Evolutionary conservation across 495 filamentous ascomycete species (phyloP).

Genomic region (Penicillium canescens): DNA sequence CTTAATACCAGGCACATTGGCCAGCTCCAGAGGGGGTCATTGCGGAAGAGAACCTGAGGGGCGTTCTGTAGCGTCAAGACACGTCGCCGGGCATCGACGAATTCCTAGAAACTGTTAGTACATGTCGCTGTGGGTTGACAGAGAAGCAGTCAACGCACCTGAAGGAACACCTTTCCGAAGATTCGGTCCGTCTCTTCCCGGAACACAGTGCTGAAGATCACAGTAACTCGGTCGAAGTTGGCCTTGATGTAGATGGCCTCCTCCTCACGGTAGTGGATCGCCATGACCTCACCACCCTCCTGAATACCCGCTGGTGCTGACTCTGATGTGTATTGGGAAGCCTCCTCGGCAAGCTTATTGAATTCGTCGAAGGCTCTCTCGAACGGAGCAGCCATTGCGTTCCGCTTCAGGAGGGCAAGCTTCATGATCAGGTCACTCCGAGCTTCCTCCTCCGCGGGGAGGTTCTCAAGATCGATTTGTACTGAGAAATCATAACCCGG

Average conservation of each 20-base stretch:
- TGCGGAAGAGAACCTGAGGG: slow-evolving; percentile 95
- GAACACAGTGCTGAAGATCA: slow-evolving; percentile 99
- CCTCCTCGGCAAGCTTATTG: slow-evolving; percentile 78
- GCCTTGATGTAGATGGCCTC: slow-evolving; percentile 99
- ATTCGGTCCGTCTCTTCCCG: slow-evolving; percentile 95
- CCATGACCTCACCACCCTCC: slow-evolving; percentile 91
- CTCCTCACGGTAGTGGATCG: slow-evolving; percentile 96
- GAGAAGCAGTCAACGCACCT: slow-evolving; percentile 35
- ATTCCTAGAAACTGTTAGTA: slow-evolving; percentile 60
- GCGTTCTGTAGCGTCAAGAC: slow-evolving; percentile 87
- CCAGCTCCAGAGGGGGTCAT: slow-evolving; percentile 92
- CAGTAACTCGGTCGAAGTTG: slow-evolving; percentile 92
- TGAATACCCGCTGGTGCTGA: slow-evolving; percentile 83
- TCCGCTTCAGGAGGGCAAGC: slow-evolving; percentile 88
- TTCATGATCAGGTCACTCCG: slow-evolving; percentile 82
- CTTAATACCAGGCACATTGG: slow-evolving; percentile 79
- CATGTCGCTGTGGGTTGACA: neutral
- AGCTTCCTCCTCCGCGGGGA: slow-evolving; percentile 78
- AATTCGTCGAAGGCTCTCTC: slow-evolving; percentile 95
- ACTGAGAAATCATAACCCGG: slow-evolving; percentile 93
- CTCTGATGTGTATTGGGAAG: slow-evolving; percentile 86
- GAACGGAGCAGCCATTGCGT: slow-evolving; percentile 97
- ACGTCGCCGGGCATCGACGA: slow-evolving; percentile 91
- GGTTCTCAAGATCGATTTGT: slow-evolving; percentile 78
- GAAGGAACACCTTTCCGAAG: slow-evolving; percentile 93